phyloP scores from a whole-genome alignment of 1,139 yeast species.

The Debaryomycetaceae sp. region DNA sequence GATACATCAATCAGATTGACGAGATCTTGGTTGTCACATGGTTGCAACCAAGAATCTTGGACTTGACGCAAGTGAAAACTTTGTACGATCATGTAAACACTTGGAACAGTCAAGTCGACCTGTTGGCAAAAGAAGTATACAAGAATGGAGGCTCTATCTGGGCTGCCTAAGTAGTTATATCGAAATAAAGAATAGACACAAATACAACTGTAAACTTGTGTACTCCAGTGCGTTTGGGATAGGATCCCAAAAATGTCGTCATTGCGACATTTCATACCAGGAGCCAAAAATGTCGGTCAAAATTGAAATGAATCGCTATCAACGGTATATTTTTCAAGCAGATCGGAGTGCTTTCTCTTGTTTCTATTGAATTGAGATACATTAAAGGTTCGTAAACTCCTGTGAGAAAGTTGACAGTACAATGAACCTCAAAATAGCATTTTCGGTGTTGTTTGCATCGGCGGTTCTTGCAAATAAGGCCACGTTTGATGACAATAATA shows the following conservation, averaged over 20 bases:
- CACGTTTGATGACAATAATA: slow-evolving; percentile 39
- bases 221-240: no score
- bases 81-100: slow-evolving; percentile 70
- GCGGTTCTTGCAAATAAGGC: slow-evolving; percentile 42
- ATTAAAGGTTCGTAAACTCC: no score
- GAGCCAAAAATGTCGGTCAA: background rate
- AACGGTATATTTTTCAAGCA: background rate
- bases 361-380: no score
- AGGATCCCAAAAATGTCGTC: background rate
- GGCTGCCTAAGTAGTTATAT: slow-evolving; percentile 21
- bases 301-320: background rate
- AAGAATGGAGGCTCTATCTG: slow-evolving; percentile 37
- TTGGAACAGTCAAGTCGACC: slow-evolving; percentile 76
- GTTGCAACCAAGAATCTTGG: slow-evolving; percentile 95
- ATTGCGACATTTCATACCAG: background rate
- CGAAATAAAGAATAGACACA: background rate
- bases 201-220: background rate
- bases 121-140: slow-evolving; percentile 49
- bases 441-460: background rate
- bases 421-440: background rate
- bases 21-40: slow-evolving; percentile 78
- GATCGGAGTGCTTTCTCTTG: no score
- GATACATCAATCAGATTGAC: slow-evolving; percentile 83
- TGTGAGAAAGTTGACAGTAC: background rate
- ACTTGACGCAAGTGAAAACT: slow-evolving; percentile 68